phyloP scores from a whole-genome alignment of 1,139 yeast genomes.

The Lodderomyces theae region DNA sequence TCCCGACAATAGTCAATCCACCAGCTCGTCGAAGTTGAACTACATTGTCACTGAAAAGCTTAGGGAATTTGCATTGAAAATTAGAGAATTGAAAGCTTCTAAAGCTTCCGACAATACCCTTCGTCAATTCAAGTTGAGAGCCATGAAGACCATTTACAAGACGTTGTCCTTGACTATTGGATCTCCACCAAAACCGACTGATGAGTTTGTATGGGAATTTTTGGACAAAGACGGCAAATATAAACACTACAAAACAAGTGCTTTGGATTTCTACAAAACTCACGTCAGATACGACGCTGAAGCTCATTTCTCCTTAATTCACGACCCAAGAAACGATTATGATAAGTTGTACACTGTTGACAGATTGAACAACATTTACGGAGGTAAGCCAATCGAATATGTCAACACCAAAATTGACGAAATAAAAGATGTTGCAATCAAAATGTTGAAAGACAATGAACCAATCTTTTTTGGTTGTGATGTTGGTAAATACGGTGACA shows the following conservation, averaged over 20 bases:
- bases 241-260: conserved; percentile 53
- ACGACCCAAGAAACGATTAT: conserved; percentile 76
- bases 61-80: conserved; percentile 69
- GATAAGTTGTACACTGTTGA: conserved; percentile 65
- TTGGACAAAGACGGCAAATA: conserved; percentile 68
- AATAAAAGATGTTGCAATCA: conserved; percentile 59
- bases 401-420: conserved; percentile 61
- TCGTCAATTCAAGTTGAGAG: conserved; percentile 37
- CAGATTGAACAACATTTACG: conserved; percentile 67
- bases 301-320: conserved; percentile 61
- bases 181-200: conserved; percentile 70
- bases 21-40: conserved; percentile 56
- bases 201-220: conserved; percentile 69
- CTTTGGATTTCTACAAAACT: conserved; percentile 57
- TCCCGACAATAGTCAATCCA: conserved; percentile 71
- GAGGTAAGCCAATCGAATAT: conserved; percentile 66
- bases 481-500: conserved; percentile 70
- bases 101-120: conserved; percentile 24
- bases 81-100: conserved; percentile 46
- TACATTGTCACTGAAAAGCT: conserved; percentile 61
- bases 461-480: conserved; percentile 86
- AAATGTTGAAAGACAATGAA: conserved; percentile 65
- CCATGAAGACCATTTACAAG: conserved; percentile 62
- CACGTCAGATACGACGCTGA: conserved; percentile 52
- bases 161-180: conserved; percentile 68